Conservation (phyloP, 805 yeast species). For the Suhomyces prunicola region DNA sequence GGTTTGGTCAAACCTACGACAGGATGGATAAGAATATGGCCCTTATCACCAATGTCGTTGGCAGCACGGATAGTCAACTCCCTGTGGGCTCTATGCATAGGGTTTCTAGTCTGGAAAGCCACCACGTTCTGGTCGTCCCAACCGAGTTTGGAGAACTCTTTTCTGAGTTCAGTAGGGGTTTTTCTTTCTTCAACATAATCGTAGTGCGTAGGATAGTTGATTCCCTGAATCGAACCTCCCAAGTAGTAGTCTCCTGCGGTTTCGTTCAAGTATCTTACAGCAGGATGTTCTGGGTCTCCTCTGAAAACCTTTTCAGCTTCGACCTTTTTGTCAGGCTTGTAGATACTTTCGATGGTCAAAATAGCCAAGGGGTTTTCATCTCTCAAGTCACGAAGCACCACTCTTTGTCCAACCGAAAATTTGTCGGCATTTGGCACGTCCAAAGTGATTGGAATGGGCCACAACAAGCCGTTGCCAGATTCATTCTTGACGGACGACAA, state of each 20-base stretch:
- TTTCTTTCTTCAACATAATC: constrained; percentile 85
- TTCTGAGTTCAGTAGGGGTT: constrained; percentile 87
- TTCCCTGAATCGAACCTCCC: constrained; percentile 86
- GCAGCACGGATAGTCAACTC: constrained; percentile 96
- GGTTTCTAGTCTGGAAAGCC: constrained; percentile 97
- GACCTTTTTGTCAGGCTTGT: constrained; percentile 70
- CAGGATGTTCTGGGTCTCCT: constrained; percentile 98
- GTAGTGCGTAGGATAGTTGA: constrained; percentile 80
- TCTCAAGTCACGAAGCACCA: constrained; percentile 77
- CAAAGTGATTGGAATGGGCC: constrained; percentile 91
- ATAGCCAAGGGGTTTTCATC: constrained; percentile 79
- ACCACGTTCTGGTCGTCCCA: constrained; percentile 78
- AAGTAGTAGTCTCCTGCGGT: constrained; percentile 79
- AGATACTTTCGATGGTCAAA: constrained; percentile 73
- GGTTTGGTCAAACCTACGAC: constrained; percentile 97
- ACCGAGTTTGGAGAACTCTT: constrained; percentile 73
- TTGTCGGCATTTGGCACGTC: constrained; percentile 59
- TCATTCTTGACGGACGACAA: constrained; percentile 45
- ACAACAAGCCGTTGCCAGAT: constrained; percentile 60
- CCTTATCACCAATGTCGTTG: constrained; percentile 80
- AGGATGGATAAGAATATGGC: constrained; percentile 81
- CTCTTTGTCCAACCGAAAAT: constrained; percentile 54
- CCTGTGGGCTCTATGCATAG: constrained; percentile 98
- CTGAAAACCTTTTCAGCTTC: constrained; percentile 90
- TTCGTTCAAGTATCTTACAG: constrained; percentile 67